These are phyloP conservation scores for Helotiales sp. DNA, from an alignment of 2,329 filamentous ascomycete genomes.

Conservation along the genomic window DNA sequence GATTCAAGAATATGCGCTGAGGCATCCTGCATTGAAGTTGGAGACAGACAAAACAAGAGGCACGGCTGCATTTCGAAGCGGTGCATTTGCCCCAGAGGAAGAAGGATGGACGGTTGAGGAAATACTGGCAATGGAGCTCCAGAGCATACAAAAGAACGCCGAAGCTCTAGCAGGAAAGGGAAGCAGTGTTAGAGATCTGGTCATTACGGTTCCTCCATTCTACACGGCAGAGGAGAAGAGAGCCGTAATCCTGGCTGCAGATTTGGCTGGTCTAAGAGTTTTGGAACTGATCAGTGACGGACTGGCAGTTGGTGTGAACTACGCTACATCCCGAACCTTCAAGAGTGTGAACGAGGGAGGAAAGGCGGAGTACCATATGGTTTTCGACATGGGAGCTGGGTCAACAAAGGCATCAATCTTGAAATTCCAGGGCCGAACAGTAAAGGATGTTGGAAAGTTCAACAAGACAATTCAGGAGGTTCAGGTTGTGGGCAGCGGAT, in stretches of 20 bases:
- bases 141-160: slow-evolving; percentile 88
- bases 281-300: slow-evolving; percentile 87
- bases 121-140: slow-evolving; percentile 92
- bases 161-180: slow-evolving; percentile 80
- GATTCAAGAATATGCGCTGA: slow-evolving; percentile 71
- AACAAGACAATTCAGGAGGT: slow-evolving; percentile 98
- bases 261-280: slow-evolving; percentile 86
- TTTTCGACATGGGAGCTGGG: slow-evolving; percentile 98
- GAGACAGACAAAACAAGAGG: slow-evolving; percentile 63
- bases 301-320: slow-evolving; percentile 90
- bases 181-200: slow-evolving; percentile 75
- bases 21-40: slow-evolving; percentile 80
- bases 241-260: slow-evolving; percentile 81
- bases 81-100: slow-evolving; percentile 63
- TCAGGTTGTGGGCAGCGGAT: slow-evolving; percentile 83
- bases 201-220: slow-evolving; percentile 89
- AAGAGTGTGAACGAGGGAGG: slow-evolving; percentile 80
- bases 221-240: slow-evolving; percentile 91
- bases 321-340: slow-evolving; percentile 89
- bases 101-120: slow-evolving; percentile 85
- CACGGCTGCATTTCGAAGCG: slow-evolving; percentile 84
- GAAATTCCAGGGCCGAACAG: slow-evolving; percentile 83
- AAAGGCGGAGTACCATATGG: slow-evolving; percentile 87
- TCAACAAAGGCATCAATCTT: slow-evolving; percentile 90
- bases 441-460: slow-evolving; percentile 90